Percentiles rank a stretch among this genome's conserved stretches.
These are phyloP conservation scores for Sutorius australiensis DNA, from an alignment of 768 basidiomycete genomes.

Conservation along the genomic window DNA sequence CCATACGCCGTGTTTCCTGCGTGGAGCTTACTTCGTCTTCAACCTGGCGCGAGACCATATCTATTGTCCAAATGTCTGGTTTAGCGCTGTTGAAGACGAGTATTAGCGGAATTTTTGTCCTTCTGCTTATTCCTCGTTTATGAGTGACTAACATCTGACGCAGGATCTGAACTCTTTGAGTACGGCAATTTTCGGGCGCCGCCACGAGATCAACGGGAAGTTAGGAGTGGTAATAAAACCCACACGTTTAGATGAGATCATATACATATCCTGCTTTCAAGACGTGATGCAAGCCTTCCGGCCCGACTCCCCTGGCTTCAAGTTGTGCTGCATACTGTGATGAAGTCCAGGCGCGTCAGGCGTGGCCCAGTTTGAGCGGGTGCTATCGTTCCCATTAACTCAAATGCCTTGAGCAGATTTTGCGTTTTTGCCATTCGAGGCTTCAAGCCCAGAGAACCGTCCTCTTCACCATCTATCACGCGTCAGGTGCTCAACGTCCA, in stretches of 20 bases:
- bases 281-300: not conserved
- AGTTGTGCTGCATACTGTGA: conserved; percentile 1
- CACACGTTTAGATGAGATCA: conserved; percentile 56
- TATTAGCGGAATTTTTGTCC: conserved; percentile 1
- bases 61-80: not conserved
- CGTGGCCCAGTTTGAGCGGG: conserved; percentile 1
- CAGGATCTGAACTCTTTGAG: conserved; percentile 36
- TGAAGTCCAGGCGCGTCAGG: conserved; percentile 8
- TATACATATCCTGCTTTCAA: conserved; percentile 7
- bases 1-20: not conserved
- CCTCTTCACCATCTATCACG: not conserved
- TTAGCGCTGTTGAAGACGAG: conserved; percentile 1
- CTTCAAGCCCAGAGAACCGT: not conserved
- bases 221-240: conserved; percentile 68
- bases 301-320: not conserved
- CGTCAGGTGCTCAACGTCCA: not conserved
- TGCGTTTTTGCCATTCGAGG: conserved; percentile 16
- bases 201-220: conserved; percentile 60
- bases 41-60: not conserved
- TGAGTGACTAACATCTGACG: conserved; percentile 7
- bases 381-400: conserved; percentile 9
- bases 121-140: not conserved
- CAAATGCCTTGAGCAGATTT: conserved; percentile 23
- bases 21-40: conserved; percentile 8
- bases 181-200: conserved; percentile 63